Evolutionary conservation across 2,329 filamentous ascomycete species (phyloP).

Genomic region (Exophiala bonariae): DNA sequence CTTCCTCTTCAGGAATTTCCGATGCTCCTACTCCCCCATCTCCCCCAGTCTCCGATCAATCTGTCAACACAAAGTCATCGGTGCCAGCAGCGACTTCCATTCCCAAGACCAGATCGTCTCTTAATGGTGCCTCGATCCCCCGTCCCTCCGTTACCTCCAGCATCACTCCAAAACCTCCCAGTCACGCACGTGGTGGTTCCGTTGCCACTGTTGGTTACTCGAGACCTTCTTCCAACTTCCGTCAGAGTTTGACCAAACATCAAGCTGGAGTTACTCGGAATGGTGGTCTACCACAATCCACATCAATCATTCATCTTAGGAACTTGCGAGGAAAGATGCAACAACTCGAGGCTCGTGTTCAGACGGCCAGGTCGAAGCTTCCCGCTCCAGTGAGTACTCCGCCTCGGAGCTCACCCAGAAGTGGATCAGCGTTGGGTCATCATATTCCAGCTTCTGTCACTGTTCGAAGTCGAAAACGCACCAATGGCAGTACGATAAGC

Average conservation of each 20-base stretch:
- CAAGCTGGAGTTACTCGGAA: slow-evolving; percentile 23
- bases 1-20: slow-evolving; percentile 59
- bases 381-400: slow-evolving; percentile 78
- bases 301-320: slow-evolving; percentile 88
- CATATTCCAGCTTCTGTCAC: slow-evolving; percentile 58
- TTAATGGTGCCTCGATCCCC: slow-evolving; percentile 52
- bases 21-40: slow-evolving; percentile 83
- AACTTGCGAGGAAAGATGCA: slow-evolving; percentile 96
- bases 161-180: slow-evolving; percentile 39
- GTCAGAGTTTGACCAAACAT: slow-evolving; percentile 34
- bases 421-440: slow-evolving; percentile 49
- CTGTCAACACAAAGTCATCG: slow-evolving; percentile 48
- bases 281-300: slow-evolving; percentile 56
- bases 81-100: slow-evolving; percentile 51
- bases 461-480: slow-evolving; percentile 66
- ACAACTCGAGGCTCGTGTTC: slow-evolving; percentile 88
- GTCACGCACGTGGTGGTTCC: slow-evolving; percentile 60
- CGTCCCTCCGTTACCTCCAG: slow-evolving; percentile 48
- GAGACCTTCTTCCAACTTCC: slow-evolving; percentile 45
- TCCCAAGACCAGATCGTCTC: slow-evolving; percentile 42
- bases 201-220: slow-evolving; percentile 51
- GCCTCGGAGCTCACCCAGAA: slow-evolving; percentile 75
- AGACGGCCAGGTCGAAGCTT: slow-evolving; percentile 86
- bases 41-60: slow-evolving; percentile 87
- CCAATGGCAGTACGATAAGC: slow-evolving; percentile 56